Evolutionary conservation across 176 grass and related monocot genomes (phyloP), one percentile per base, ranked within the genome.

Genomic region (Leersia perrieri): DNA sequence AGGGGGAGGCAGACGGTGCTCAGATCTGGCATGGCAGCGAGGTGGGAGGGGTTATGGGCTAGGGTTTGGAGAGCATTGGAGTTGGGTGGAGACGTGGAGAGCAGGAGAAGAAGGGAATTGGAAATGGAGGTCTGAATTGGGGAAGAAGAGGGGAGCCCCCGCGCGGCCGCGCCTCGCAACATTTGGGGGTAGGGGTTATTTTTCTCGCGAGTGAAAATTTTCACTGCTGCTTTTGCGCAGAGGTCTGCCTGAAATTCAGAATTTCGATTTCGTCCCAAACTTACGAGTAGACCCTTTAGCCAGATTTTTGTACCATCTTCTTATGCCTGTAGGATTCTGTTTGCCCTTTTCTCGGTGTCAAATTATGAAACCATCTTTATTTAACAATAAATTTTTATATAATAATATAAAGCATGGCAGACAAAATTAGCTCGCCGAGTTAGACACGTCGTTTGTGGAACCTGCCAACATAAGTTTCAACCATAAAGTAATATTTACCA

Each of bases 21-120:
- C 75, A 89, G 87, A 85, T 89, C 82, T 66, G 77, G 87, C 87
- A 89, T 89, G 64, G 87, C 87, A 38, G 40, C 67, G 41, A 26
- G 60, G 28, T 13, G 33, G 23, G 2, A 36, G 60, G 33, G 26
- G 11, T 31, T 58, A n/a, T 2, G 77, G 20, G 49, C 60, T 88
- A 84, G 87, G 87, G 81, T 80, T 80, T 81, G 70, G 87, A 57
- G 65, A 55, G 53, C 86, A 88, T 88, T 65, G 86, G 57, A 51
- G 74, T 57, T 53, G 79, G 61, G 61, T 70, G 45, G 80, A 58
- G 74, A 0, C 79, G 60, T 58, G 27, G 34, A 31, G 45, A 71
- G 65, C 6, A 3, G 20, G 49, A 53, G 49, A 51, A 51, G 1
- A n/a, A n/a, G n/a, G n/a, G n/a, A n/a, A n/a, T n/a, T 65, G 41